phyloP scores from a whole-genome alignment of 2,329 filamentous ascomycete species.

The Xylariaceae sp. region DNA sequence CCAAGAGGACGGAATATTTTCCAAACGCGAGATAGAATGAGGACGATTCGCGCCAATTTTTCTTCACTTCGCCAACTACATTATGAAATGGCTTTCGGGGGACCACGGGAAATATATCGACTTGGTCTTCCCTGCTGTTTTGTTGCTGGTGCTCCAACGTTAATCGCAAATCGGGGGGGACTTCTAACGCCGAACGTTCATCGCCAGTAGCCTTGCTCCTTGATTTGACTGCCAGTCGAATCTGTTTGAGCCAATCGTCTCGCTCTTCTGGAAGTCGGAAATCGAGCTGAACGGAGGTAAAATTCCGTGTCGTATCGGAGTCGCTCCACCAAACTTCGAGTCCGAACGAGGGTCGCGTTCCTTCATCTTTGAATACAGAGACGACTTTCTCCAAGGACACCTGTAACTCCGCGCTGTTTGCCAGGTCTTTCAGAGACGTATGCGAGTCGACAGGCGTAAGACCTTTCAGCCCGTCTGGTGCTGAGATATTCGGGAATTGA shows the following conservation, averaged over 20 bases:
- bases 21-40: constrained; percentile 54
- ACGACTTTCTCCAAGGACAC: constrained; percentile 50
- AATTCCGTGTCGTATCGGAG: constrained; percentile 39
- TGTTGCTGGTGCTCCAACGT: constrained; percentile 45
- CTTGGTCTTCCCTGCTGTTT: constrained; percentile 28
- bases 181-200: constrained; percentile 42
- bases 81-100: constrained; percentile 41
- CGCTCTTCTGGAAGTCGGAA: constrained; percentile 47
- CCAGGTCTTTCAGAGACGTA: constrained; percentile 22
- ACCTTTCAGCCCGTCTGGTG: constrained; percentile 29
- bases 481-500: constrained; percentile 43
- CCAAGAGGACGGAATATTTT: constrained; percentile 49
- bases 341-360: constrained; percentile 45
- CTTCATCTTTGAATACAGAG: constrained; percentile 50
- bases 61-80: constrained; percentile 40
- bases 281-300: constrained; percentile 45
- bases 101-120: constrained; percentile 51
- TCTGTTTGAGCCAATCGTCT: constrained; percentile 46
- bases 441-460: constrained; percentile 35
- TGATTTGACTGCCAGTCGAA: constrained; percentile 38
- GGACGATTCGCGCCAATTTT: constrained; percentile 43
- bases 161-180: constrained; percentile 43
- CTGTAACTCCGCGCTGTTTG: constrained; percentile 31
- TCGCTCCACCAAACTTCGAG: constrained; percentile 55
- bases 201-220: constrained; percentile 28